Base-by-base conservation (phyloP, 2,329 filamentous ascomycete genomes). In the Botrytis fragariae region DNA sequence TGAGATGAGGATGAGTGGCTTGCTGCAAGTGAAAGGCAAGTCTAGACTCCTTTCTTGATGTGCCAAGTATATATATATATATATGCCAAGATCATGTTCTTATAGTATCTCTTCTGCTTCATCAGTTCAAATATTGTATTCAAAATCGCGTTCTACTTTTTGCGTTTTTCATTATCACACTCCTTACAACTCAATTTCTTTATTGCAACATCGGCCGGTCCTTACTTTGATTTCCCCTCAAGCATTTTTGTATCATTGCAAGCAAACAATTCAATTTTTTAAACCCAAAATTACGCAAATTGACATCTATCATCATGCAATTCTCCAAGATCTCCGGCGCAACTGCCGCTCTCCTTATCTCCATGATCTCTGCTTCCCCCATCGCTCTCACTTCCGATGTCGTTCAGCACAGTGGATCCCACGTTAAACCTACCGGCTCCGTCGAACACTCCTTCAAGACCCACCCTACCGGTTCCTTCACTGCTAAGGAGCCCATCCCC, bases 311-410 rank as follows among this genome's bases (percentile, higher is more conserved):
- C 42, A 63, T 22, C 18, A 71, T 71, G 57, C 57, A 71, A n/a
- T 71, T 63, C 42, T 37, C 69, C 32, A 71, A 64, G 32, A 71
- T 63, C n/a, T 71, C 42, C 32, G 10, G 57, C 16, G 69, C 57
- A 48, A 71, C 69, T 14, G 57, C 42, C 57, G 69, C 54, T 2
- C 69, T 71, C 25, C 57, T 71, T 4, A 63, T 71, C 42, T 71
- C 69, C 25, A 51, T 71, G 32, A 71, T 71, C 32, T 63, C 57
- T 4, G 69, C 69, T 16, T 71, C 69, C 29, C 69, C 69, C 16
- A 63, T 71, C 16, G 45, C 64, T 8, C 45, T 54, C 20, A 68
- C 9, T 9, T 54, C 35, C 35, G 64, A 68, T 54, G 14, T 20
- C 5, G n/a, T 39, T 25, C 45, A 68, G 22, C 25, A 25, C 25